Base-by-base conservation (phyloP, 352 stramenopile species). In the Phytophthora fragariaefolia region DNA sequence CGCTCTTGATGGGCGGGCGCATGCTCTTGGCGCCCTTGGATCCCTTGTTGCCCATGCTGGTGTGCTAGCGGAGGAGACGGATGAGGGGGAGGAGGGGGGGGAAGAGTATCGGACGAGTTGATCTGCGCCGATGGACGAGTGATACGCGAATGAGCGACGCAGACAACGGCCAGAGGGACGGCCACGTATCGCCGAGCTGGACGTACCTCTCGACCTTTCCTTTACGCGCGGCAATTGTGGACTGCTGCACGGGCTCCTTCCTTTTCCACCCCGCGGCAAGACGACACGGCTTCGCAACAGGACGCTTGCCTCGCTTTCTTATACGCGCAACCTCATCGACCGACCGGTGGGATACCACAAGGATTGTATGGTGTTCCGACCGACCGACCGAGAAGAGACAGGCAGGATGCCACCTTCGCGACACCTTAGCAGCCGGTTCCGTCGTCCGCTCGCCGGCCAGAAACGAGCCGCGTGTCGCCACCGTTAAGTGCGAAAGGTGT, bases 1-100 rank as follows among this genome's bases (percentile, higher is more conserved):
- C 86, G 80, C 86, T 94, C 83, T 94, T 92, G 58, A 92, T 87
- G 18, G 84, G 86, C 59, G 85, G 84, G 15, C 85, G 84, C 43
- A 86, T 68, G 58, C 76, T 82, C 58, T 79, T 81, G 63, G 77
- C 69, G 55, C 85, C 83, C 65, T 94, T 94, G 61, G 86, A 94
- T 72, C 80, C 83, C 64, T 92, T 94, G 81, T 94, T 94, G 59
- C 86, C 86, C 86, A 94, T 94, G 36, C 15, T 74, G 36, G 23
- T 54, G 28, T 58, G 34, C 48, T 48, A 51, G n/a, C 23, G 34
- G 51, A 49, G 32, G 17, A 32, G 48, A 49, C 32, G 45, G 20
- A 50, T 38, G 43, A 40, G 40, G 30, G 12, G 48, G 48, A 36
- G 45, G 20, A 50, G 46, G 43, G 38, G 40, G 30, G 12, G 53